phyloP scores from a whole-genome alignment of 257 asterid genomes.

The Nicotiana undulata region DNA sequence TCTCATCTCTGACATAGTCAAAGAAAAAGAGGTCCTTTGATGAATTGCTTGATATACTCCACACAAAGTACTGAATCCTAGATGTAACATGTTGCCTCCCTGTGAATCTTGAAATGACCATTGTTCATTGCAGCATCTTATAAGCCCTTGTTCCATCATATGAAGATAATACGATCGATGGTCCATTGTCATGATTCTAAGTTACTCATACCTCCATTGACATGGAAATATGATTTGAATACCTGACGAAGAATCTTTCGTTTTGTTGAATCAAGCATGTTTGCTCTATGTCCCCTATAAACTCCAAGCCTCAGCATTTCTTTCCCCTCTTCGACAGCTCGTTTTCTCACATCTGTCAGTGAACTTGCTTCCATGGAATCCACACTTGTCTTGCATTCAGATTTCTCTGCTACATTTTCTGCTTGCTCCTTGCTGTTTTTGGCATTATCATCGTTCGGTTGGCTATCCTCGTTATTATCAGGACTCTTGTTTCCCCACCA shows the following conservation, averaged over 20 bases:
- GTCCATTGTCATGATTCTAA: slow-evolving; percentile 16
- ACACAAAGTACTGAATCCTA: background rate
- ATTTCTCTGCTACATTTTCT: background rate
- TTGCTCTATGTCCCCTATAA: slow-evolving; percentile 22
- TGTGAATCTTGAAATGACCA: background rate
- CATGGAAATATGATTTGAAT: slow-evolving; percentile 51
- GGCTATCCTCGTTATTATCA: slow-evolving; percentile 6
- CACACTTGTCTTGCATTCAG: slow-evolving; percentile 8
- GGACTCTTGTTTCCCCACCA: slow-evolving; percentile 61
- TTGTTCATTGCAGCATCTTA: background rate
- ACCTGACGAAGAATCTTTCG: slow-evolving; percentile 40
- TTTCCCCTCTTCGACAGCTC: slow-evolving; percentile 45
- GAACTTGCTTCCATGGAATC: slow-evolving; percentile 15
- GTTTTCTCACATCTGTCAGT: slow-evolving; percentile 48
- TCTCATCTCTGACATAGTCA: background rate
- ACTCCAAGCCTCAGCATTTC: slow-evolving; percentile 47
- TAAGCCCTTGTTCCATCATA: background rate
- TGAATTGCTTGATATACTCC: background rate
- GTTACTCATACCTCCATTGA: slow-evolving; percentile 23
- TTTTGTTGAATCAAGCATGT: slow-evolving; percentile 31
- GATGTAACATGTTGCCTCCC: background rate
- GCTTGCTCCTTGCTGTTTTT: background rate
- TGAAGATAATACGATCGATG: background rate
- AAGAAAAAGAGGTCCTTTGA: background rate
- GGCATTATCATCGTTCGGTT: background rate